These are phyloP conservation scores for Sporobolomyces roseus DNA, from an alignment of 768 basidiomycete species.

Conservation along the genomic window DNA sequence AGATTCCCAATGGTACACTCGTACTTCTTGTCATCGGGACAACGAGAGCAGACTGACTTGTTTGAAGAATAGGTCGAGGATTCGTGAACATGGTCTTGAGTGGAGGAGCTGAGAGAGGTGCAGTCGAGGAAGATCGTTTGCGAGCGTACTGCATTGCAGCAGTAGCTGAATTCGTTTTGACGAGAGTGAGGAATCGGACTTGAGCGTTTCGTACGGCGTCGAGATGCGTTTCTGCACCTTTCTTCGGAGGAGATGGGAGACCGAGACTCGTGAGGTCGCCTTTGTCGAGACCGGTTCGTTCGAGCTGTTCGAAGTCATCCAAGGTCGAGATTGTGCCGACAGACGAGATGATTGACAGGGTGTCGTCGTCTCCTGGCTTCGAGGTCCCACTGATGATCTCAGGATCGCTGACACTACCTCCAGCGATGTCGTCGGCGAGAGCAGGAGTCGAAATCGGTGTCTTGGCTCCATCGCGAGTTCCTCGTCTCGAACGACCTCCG, in stretches of 20 bases:
- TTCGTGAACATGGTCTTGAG: constrained; percentile 12
- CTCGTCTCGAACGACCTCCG: neutral
- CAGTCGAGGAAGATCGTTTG: neutral
- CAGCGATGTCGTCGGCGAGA: neutral
- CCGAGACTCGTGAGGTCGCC: constrained; percentile 10
- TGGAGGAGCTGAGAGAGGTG: constrained; percentile 3
- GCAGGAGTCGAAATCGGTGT: constrained; percentile 1
- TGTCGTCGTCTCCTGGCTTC: constrained; percentile 7
- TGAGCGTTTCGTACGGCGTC: constrained; percentile 26
- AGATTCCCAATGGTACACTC: neutral
- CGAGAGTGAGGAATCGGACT: constrained; percentile 41
- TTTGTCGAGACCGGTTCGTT: constrained; percentile 8
- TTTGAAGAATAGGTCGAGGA: constrained; percentile 17
- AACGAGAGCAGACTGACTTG: constrained; percentile 20
- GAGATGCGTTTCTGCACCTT: constrained; percentile 16
- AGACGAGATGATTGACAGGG: constrained; percentile 26
- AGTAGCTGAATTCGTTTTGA: constrained; percentile 29
- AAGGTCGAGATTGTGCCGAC: constrained; percentile 19
- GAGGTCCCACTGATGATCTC: neutral
- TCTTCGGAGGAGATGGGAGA: constrained; percentile 11
- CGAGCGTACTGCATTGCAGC: constrained; percentile 18
- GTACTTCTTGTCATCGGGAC: constrained; percentile 9
- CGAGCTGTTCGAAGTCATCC: constrained; percentile 15
- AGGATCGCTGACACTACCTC: neutral
- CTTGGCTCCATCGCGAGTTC: neutral